These are phyloP conservation scores for Cryptococcus sp. DNA, from an alignment of 1,284 basidiomycete genomes.

Conservation along the genomic window DNA sequence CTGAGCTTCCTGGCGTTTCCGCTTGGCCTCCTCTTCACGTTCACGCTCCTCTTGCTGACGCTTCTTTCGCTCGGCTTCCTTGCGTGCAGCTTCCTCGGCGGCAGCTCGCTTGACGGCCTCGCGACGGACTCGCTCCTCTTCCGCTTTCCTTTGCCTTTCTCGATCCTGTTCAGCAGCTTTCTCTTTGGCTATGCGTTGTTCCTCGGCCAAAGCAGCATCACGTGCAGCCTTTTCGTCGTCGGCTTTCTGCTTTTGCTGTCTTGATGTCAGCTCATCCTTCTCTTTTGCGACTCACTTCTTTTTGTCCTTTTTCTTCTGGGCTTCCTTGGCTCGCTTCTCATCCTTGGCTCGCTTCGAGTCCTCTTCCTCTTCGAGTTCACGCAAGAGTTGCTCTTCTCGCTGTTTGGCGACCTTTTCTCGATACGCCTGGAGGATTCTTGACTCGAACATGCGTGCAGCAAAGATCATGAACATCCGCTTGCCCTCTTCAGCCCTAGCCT, in stretches of 20 bases:
- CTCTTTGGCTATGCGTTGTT: constrained; percentile 67
- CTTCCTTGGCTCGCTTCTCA: constrained; percentile 90
- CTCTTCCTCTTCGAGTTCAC: constrained; percentile 87
- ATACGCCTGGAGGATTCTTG: constrained; percentile 88
- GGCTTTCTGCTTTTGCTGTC: constrained; percentile 84
- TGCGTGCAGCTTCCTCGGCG: constrained; percentile 65
- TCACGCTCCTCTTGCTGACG: constrained; percentile 52
- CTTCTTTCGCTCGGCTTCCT: constrained; percentile 51
- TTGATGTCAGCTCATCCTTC: constrained; percentile 41
- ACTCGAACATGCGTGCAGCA: constrained; percentile 99
- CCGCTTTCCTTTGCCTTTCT: constrained; percentile 62
- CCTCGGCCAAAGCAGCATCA: constrained; percentile 74
- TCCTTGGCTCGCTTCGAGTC: constrained; percentile 73
- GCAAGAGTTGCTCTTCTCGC: constrained; percentile 76
- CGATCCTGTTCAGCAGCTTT: constrained; percentile 62
- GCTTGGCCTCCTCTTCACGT: constrained; percentile 48
- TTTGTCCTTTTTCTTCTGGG: constrained; percentile 95
- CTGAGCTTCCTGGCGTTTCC: constrained; percentile 29
- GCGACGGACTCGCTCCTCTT: constrained; percentile 65
- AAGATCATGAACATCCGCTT: constrained; percentile 99
- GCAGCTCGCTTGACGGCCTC: constrained; percentile 69
- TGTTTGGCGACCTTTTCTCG: constrained; percentile 89
- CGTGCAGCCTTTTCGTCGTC: constrained; percentile 79
- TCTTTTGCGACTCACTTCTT: constrained; percentile 35
- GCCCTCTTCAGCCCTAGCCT: constrained; percentile 95